These are phyloP conservation scores for Harringtonia lauricola DNA, from an alignment of 2,329 filamentous ascomycete genomes.

Conservation along the genomic window DNA sequence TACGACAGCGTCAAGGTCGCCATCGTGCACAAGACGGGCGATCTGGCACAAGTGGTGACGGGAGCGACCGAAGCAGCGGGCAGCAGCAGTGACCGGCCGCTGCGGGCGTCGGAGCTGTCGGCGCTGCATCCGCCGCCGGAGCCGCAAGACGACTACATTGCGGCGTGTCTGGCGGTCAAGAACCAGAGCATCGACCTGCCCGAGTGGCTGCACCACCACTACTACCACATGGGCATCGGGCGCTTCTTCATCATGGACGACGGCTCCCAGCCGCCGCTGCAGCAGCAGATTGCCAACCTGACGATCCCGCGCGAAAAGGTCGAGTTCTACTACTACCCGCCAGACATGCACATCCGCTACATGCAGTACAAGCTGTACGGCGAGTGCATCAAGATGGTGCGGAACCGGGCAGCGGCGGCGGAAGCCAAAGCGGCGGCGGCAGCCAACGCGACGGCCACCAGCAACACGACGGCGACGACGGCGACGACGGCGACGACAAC, in stretches of 20 bases:
- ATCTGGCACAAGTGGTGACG: too few relatives aligned
- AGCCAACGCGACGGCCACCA: too few relatives aligned
- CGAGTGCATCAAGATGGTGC: constrained; percentile 3
- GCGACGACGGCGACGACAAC: too few relatives aligned
- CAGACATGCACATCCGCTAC: constrained; percentile 6
- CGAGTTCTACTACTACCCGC: constrained; percentile 8
- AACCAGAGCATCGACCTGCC: constrained; percentile 8
- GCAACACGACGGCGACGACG: too few relatives aligned
- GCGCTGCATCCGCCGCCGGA: not conserved
- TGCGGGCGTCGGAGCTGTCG: not conserved
- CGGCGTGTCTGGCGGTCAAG: constrained; percentile 7
- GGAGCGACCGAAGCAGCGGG: too few relatives aligned
- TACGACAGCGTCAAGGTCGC: too few relatives aligned
- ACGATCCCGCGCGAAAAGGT: constrained; percentile 6
- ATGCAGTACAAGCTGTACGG: constrained; percentile 10
- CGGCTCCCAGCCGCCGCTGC: constrained; percentile 6
- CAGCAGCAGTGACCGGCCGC: too few relatives aligned
- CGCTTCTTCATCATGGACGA: constrained; percentile 10
- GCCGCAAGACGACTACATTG: constrained; percentile 7
- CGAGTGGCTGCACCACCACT: constrained; percentile 9
- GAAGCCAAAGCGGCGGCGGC: too few relatives aligned
- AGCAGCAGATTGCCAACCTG: constrained; percentile 2
- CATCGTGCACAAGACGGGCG: too few relatives aligned
- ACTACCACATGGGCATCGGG: constrained; percentile 11
- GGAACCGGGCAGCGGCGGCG: too few relatives aligned